Evolutionary conservation across 257 asterid species (phyloP).

Genomic region (Coffea canephora): DNA sequence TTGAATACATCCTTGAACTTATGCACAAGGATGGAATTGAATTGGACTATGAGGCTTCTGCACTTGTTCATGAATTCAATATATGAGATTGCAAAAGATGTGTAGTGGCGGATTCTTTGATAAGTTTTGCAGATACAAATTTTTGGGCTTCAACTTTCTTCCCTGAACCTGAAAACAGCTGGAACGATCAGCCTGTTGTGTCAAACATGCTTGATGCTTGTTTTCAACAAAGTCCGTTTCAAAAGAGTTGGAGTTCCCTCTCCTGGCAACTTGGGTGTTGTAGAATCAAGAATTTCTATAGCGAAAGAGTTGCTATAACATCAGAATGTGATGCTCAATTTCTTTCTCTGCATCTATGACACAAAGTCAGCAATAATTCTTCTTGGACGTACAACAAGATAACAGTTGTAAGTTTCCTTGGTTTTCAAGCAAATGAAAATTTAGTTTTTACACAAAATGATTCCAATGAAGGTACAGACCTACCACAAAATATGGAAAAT

Average conservation of each 20-base stretch:
- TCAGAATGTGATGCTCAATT: background rate
- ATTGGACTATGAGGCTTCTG: slow-evolving; percentile 17
- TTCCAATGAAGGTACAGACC: background rate
- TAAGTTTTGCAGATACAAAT: background rate
- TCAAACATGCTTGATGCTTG: background rate
- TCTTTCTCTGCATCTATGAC: background rate
- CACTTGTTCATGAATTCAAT: slow-evolving; percentile 1
- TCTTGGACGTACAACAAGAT: background rate
- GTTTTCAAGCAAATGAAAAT: background rate
- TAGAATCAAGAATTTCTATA: background rate
- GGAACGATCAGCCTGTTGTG: background rate
- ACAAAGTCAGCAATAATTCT: background rate
- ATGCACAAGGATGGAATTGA: slow-evolving; percentile 30
- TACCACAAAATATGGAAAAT: background rate
- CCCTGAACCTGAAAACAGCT: slow-evolving; percentile 7
- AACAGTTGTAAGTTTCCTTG: background rate
- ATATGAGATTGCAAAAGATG: background rate
- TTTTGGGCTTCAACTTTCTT: background rate
- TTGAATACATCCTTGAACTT: slow-evolving; percentile 19
- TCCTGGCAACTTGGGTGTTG: background rate
- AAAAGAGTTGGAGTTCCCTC: background rate
- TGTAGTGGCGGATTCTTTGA: background rate
- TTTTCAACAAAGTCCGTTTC: background rate
- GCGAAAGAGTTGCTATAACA: background rate
- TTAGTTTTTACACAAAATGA: background rate